Base-by-base conservation (phyloP, 2,329 filamentous ascomycete species). In the Trichothecium sympodiale region DNA sequence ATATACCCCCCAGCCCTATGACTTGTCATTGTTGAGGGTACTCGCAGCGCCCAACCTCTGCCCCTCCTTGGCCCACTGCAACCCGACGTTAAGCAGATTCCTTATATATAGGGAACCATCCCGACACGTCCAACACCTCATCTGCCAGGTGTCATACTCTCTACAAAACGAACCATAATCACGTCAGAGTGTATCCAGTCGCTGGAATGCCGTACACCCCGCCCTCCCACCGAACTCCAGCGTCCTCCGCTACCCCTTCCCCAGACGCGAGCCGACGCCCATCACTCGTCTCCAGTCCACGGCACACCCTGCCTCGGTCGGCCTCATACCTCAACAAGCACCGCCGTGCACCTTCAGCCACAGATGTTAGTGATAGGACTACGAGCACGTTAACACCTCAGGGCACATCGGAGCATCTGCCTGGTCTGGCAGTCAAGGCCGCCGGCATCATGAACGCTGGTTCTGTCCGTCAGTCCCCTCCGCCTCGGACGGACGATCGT, bases 161-260 rank as follows among this genome's bases (percentile, higher is more conserved):
- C 20, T 25, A 25, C 20, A 25, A 6, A 25, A 43, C 20, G 20
- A 25, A 6, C 10, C 20, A 6, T 25, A 25, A 25, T 25, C n/a
- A 38, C 49, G 42, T 46, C 32, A 26, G 50, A 30, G 28, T 17
- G 8, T 30, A 14, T 17, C 23, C 35, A 12, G 29, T 29, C 35
- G 35, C 33, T 34, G 65, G 71, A 65, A 91, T 91, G 84, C 84
- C 84, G 76, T 91, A 91, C 67, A 91, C 84, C 60, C 83, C 84
- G 41, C 84, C 84, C 43, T 75, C 79, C 49, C 73, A 74, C 53
- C 64, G 69, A 53, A 79, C 76, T 41, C 74, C 76, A 52, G 65
- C 74, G 47, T 66, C 71, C 42, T 77, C 76, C 49, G 64, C 65
- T 40, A 62, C 70, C 35, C 51, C 65, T 16, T 78, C 76, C 35